These are phyloP conservation scores for Kodamaea derodonti DNA, from an alignment of 1,139 yeast species.

Conservation along the genomic window DNA sequence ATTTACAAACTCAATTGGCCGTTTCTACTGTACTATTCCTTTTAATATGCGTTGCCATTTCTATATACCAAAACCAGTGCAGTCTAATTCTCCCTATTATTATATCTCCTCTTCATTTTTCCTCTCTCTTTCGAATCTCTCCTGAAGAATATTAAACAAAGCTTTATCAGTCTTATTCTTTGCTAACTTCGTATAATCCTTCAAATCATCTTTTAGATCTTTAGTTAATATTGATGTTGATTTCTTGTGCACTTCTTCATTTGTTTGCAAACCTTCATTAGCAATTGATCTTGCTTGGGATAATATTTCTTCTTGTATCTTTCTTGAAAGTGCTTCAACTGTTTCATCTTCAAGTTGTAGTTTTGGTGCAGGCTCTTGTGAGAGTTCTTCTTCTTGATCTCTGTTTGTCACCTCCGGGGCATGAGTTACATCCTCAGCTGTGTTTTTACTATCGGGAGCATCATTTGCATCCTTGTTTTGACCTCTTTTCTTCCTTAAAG, in stretches of 20 bases:
- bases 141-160: conserved; percentile 23
- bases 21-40: no score
- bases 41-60: no score
- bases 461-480: conserved; percentile 1
- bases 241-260: conserved; percentile 6
- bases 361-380: no score
- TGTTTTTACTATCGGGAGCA: no score
- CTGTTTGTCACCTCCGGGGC: no score
- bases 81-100: no score
- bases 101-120: neutral
- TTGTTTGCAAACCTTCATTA: conserved; percentile 6
- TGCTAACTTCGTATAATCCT: conserved; percentile 25
- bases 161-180: conserved; percentile 26
- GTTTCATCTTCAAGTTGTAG: conserved; percentile 19
- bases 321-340: conserved; percentile 24
- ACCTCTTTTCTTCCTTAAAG: conserved; percentile 18
- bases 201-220: conserved; percentile 32
- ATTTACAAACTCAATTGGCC: no score
- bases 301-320: conserved; percentile 22
- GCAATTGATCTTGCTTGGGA: conserved; percentile 16
- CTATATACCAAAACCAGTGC: no score
- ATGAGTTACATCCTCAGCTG: no score
- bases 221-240: conserved; percentile 11
- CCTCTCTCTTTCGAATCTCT: conserved; percentile 13
- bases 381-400: no score